A percentile compares a stretch with the other conserved stretches of the same genome.
These are phyloP conservation scores for Triangularia setosa DNA, from an alignment of 2,329 filamentous ascomycete genomes.

Conservation along the genomic window DNA sequence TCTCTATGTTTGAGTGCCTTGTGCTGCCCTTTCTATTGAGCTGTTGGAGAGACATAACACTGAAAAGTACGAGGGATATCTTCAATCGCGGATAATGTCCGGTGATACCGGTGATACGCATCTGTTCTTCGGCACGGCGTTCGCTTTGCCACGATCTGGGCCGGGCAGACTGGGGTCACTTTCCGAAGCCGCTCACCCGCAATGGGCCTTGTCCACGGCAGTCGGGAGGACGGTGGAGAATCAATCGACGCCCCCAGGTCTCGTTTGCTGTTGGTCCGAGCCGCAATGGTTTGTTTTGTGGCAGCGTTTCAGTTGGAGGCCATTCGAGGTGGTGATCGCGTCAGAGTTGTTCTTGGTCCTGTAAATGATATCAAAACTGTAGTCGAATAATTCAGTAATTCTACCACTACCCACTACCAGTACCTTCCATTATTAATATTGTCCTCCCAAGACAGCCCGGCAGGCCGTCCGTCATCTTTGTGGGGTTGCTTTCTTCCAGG, in stretches of 20 bases:
- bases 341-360: background rate
- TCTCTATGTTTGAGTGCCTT: background rate
- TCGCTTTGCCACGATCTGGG: background rate
- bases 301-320: background rate
- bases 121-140: background rate
- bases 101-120: background rate
- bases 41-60: background rate
- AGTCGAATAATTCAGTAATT: background rate
- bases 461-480: background rate
- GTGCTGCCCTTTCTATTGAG: background rate
- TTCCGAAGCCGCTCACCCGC: conserved; percentile 1
- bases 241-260: background rate
- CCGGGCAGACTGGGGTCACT: background rate
- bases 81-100: background rate
- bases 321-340: background rate
- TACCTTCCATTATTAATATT: background rate
- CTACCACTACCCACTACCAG: background rate
- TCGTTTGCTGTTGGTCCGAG: background rate
- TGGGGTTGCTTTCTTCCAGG: background rate
- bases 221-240: background rate
- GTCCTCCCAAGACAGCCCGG: background rate
- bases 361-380: background rate
- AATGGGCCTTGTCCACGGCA: conserved; percentile 1
- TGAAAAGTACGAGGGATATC: background rate
- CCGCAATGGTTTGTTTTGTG: background rate